Percentiles rank a stretch among this genome's conserved stretches.
These are phyloP conservation scores for Suillus subaureus DNA, from an alignment of 768 basidiomycete genomes.

Conservation along the genomic window DNA sequence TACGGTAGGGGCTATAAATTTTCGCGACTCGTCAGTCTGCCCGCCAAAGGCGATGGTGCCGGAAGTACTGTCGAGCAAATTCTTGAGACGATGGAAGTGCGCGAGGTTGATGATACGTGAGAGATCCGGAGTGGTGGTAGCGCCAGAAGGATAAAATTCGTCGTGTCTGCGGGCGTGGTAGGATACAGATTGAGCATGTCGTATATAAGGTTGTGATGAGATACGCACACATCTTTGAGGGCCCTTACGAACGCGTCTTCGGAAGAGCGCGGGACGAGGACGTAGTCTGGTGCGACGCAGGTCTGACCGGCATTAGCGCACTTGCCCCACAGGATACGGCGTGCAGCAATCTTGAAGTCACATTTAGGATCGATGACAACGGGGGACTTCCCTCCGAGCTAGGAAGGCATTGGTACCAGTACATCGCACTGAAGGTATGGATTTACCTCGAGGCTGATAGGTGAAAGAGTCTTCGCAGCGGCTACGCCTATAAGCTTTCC, in stretches of 20 bases:
- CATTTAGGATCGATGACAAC: conserved; percentile 71
- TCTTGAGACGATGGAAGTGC: conserved; percentile 63
- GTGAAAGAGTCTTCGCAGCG: conserved; percentile 77
- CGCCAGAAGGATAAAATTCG: conserved; percentile 44
- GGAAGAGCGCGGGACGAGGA: conserved; percentile 45
- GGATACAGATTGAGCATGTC: neutral
- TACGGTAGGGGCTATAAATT: conserved; percentile 74
- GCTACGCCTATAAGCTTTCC: conserved; percentile 70
- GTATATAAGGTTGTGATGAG: neutral
- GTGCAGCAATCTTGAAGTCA: conserved; percentile 66
- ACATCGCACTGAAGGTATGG: neutral
- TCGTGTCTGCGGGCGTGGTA: conserved; percentile 20
- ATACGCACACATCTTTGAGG: conserved; percentile 44
- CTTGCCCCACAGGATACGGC: conserved; percentile 85
- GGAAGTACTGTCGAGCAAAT: conserved; percentile 63
- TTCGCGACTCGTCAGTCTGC: conserved; percentile 51
- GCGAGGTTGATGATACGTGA: conserved; percentile 53
- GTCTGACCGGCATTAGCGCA: conserved; percentile 75
- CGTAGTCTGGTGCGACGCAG: conserved; percentile 65
- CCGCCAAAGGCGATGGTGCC: conserved; percentile 72
- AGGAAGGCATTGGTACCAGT: neutral
- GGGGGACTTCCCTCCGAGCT: conserved; percentile 77
- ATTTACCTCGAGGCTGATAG: conserved; percentile 58
- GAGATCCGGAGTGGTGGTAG: conserved; percentile 45
- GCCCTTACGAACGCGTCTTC: conserved; percentile 43